A percentile compares a stretch with the other conserved stretches of the same genome.
Evolutionary conservation across 2,329 filamentous ascomycete genomes (phyloP).

Genomic region (Scedosporium apiospermum): DNA sequence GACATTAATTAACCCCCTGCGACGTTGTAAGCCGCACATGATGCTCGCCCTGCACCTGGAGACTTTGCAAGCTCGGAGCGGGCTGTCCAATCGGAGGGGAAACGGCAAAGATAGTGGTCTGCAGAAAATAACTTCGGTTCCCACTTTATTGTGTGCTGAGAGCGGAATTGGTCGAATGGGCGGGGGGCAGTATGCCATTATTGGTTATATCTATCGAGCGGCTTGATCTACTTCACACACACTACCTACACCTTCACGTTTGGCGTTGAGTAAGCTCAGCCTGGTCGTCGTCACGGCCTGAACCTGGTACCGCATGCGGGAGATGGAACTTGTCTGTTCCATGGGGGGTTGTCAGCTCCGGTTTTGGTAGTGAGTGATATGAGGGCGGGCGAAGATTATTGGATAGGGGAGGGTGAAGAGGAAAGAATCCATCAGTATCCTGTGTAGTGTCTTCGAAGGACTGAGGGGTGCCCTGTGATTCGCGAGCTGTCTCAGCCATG

Average conservation of each 20-base stretch:
- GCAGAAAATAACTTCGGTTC: no score
- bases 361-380: background rate
- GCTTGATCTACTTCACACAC: no score
- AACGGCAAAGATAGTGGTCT: background rate
- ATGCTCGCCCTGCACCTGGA: background rate
- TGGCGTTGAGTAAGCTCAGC: background rate
- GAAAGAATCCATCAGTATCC: no score
- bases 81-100: background rate
- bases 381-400: background rate
- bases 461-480: no score
- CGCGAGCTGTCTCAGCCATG: no score
- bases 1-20: no score
- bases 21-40: no score
- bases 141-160: no score
- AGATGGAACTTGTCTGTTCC: background rate
- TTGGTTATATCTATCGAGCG: no score
- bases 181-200: background rate
- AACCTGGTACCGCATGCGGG: background rate
- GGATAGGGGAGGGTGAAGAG: background rate
- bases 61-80: background rate
- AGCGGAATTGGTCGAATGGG: background rate
- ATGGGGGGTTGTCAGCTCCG: background rate
- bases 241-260: background rate
- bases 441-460: no score
- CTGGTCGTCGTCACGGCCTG: background rate